Percentiles rank a stretch among this genome's conserved stretches.
These are phyloP conservation scores for Cytospora leucostoma DNA, from an alignment of 2,329 filamentous ascomycete genomes.

Conservation along the genomic window DNA sequence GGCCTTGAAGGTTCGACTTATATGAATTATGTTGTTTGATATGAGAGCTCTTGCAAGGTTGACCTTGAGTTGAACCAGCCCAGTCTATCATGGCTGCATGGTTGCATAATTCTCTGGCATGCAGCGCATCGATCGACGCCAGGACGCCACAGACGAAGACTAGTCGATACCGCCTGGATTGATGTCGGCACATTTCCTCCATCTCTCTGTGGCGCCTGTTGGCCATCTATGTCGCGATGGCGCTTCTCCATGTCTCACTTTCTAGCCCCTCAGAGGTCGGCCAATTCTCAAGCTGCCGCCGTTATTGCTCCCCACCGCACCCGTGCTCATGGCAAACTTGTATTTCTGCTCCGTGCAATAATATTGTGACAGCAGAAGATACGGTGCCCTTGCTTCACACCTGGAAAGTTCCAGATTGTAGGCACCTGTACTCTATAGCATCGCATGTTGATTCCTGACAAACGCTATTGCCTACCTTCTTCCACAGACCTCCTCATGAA, in stretches of 20 bases:
- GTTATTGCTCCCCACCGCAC: neutral
- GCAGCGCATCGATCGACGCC: constrained; percentile 18
- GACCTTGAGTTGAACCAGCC: constrained; percentile 3
- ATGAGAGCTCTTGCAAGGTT: neutral
- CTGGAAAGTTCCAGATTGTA: neutral
- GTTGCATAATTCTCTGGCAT: constrained; percentile 22
- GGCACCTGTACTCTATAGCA: neutral
- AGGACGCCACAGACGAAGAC: constrained; percentile 20
- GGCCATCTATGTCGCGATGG: constrained; percentile 16
- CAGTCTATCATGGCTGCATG: neutral
- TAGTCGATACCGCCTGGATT: constrained; percentile 21
- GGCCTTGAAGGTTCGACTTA: neutral
- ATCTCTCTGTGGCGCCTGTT: constrained; percentile 11
- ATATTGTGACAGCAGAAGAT: constrained; percentile 7
- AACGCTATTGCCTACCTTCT: constrained; percentile 9
- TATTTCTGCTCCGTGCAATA: neutral
- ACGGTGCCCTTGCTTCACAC: constrained; percentile 9
- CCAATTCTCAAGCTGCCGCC: constrained; percentile 6
- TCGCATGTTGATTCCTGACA: constrained; percentile 9
- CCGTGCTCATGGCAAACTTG: neutral
- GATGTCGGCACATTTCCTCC: constrained; percentile 11
- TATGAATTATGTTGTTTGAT: neutral
- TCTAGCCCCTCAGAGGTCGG: constrained; percentile 19
- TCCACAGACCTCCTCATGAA: constrained; percentile 23
- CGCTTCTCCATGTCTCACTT: constrained; percentile 26